Evolutionary conservation across 2,329 filamentous ascomycete species (phyloP), one percentile per base, ranked within the genome.

Genomic region (Graphilbum sp.): DNA sequence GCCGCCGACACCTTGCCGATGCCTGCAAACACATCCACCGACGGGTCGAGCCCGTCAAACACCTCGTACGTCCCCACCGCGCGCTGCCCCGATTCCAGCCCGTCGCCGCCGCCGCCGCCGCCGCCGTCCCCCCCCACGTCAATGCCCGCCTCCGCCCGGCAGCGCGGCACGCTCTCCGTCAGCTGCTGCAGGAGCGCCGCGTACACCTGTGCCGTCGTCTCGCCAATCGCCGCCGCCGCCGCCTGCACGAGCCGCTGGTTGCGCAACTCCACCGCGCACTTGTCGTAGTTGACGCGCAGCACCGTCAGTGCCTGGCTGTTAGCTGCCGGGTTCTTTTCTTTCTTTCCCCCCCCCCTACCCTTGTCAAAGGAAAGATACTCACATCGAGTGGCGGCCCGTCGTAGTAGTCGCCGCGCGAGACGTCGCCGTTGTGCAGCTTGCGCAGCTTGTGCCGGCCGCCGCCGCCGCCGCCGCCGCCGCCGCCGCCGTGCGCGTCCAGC

Each of bases 201-300:
- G 52, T 94, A 96, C 1, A 96, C 74, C 42, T 78, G 68, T 1
- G 79, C 77, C 1, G 87, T 92, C 2, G 71, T 75, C 31, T 75
- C 66, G 33, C 86, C 82, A 17, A 90, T 68, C 24, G 71, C 66
- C 38, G 80, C 72, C 37, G 75, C 67, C 1, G 76, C 84, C 40
- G 86, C 71, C n/a, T 75, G 66, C 37, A 79, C 73, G 3, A 96
- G 73, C 17, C 75, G 73, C 45, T 78, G 70, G 49, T 85, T 94
- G 40, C 88, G 82, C 45, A 94, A 65, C 36, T 82, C 76, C 10
- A 95, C 82, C 7, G 79, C 64, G 42, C 85, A 83, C 55, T 88
- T 92, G 40, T 87, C 79, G 50, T 84, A 79, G 52, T 94, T 95
- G 39, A 95, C 65, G 21, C 79, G 74, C 35, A 96, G 64, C 27